Percentiles rank a stretch among this genome's conserved stretches.
Evolutionary conservation across 129 eudicot species (phyloP).

Genomic region (Flaveria trinervia): DNA sequence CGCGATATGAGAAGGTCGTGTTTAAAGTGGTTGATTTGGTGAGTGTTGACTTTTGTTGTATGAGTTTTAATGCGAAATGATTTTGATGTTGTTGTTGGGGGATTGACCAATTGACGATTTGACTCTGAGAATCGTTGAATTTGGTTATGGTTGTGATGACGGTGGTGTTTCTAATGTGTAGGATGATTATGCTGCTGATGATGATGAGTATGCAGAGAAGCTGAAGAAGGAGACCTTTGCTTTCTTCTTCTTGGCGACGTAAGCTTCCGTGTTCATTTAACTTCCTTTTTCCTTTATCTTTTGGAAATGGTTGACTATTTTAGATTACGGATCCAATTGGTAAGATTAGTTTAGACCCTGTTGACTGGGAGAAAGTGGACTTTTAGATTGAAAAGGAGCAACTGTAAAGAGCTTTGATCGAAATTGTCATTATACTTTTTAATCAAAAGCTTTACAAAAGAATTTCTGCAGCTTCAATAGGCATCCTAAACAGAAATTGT

Average conservation of each 20-base stretch:
- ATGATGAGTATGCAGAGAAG: constrained; percentile 78
- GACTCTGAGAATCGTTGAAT: not conserved
- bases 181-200: constrained; percentile 99
- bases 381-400: not conserved
- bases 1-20: constrained; percentile 74
- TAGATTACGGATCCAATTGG: constrained; percentile 8
- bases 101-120: not conserved
- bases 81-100: not conserved
- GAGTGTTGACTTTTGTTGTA: constrained; percentile 32
- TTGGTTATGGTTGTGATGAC: constrained; percentile 2
- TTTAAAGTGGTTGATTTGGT: constrained; percentile 89
- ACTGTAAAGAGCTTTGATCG: constrained; percentile 7
- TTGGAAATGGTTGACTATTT: constrained; percentile 14
- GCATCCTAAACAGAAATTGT: constrained; percentile 3
- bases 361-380: constrained; percentile 6
- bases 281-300: not conserved
- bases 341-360: not conserved
- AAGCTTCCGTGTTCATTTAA: constrained; percentile 33
- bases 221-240: constrained; percentile 78
- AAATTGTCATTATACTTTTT: not conserved
- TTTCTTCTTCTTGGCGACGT: constrained; percentile 93
- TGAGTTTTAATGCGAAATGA: constrained; percentile 1
- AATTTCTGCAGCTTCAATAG: not conserved
- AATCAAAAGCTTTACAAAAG: not conserved
- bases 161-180: constrained; percentile 14